A percentile compares a stretch with the other conserved stretches of the same genome.
These are phyloP conservation scores for Phaeosphaeria sp. DNA, from an alignment of 2,329 filamentous ascomycete species.

Conservation along the genomic window DNA sequence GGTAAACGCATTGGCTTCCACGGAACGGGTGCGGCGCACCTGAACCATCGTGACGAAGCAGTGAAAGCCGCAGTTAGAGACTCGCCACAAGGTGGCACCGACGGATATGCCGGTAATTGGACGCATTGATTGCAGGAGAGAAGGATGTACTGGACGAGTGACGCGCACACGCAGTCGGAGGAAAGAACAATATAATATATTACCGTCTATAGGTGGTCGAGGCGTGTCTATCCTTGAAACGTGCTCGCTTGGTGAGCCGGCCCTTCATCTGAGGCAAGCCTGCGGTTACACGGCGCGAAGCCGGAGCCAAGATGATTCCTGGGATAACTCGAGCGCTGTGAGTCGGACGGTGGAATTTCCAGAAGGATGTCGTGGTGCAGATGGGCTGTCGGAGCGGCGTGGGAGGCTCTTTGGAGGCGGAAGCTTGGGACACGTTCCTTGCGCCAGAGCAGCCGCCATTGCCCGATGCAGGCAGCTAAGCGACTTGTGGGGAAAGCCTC, in stretches of 20 bases:
- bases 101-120: conserved; percentile 35
- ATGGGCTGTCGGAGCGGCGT: conserved; percentile 21
- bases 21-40: not conserved
- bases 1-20: not conserved
- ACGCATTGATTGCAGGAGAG: conserved; percentile 32
- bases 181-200: conserved; percentile 43
- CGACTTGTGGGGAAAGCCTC: conserved; percentile 32
- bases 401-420: conserved; percentile 21
- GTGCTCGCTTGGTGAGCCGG: conserved; percentile 22
- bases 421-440: conserved; percentile 15
- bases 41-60: not conserved
- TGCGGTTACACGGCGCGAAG: conserved; percentile 21
- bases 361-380: conserved; percentile 28
- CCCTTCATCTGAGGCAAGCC: conserved; percentile 26
- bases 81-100: conserved; percentile 1
- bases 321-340: not conserved
- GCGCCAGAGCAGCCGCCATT: conserved; percentile 12
- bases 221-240: conserved; percentile 31
- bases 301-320: conserved; percentile 5
- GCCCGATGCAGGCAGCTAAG: conserved; percentile 21
- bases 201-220: conserved; percentile 27
- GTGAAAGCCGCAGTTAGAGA: not conserved
- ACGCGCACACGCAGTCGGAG: conserved; percentile 13
- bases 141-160: conserved; percentile 14
- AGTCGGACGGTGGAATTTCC: conserved; percentile 19